Evolutionary conservation across 192 early-diverging fungal species (phyloP), one percentile per base, ranked within the genome.

Genomic region (Diversispora eburnea): DNA sequence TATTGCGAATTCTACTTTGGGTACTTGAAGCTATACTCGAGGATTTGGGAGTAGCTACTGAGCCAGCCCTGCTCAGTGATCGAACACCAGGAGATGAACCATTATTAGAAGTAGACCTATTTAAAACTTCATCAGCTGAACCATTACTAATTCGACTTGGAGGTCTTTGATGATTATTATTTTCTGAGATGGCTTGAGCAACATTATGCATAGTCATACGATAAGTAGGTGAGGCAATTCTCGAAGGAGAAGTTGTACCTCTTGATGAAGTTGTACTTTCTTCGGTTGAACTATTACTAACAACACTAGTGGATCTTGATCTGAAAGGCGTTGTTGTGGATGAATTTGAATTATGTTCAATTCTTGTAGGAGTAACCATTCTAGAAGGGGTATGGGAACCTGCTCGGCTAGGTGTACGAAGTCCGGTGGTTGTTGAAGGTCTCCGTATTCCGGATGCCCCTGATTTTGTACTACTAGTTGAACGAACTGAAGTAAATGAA

Each of bases 271-370:
- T 73, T 42, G 72, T 73, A 17, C 72, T 73, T 48, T 63, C 72
- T 61, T 73, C 72, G 3, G 72, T 45, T 33, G 72, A 73, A 63
- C 72, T 73, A 42, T 61, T 63, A 62, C 72, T 73, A 7, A 52
- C 60, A 33, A 22, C 39, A 42, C 72, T 73, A 15, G 52, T 19
- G 20, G 72, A 73, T 52, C 72, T 61, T 52, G 59, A 13, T 52
- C 60, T n/a, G 1, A 45, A 13, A 0, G 72, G 48, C 5, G 72
- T 51, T 13, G 60, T 7, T 10, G 13, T 63, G 8, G 47, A 48
- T 5, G 66, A 49, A 52, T 67, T 20, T 12, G 46, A 51, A 62
- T 62, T 33, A 1, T 33, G 25, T 33, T 33, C 60, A 12, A 43
- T 33, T 33, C 60, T 62, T 58, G 33, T 19, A 41, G 72, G 45